Evolutionary conservation across 139 green algal species (phyloP), one percentile per base, ranked within the genome.

Genomic region (Pleodorina starrii): DNA sequence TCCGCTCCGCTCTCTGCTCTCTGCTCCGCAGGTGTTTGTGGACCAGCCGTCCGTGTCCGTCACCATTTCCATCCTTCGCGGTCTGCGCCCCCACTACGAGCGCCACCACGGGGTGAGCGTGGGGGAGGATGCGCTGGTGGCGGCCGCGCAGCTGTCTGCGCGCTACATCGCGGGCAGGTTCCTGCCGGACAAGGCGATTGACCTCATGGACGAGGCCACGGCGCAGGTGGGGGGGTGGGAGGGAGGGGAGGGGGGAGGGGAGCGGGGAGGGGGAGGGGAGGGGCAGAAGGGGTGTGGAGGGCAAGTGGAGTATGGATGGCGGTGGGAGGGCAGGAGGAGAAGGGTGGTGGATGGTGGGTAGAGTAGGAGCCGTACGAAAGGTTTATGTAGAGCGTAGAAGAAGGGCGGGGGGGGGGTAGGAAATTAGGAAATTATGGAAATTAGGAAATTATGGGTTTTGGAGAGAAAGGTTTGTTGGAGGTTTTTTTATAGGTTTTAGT

Each of bases 61-160:
- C 72, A 99, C 97, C 63, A 94, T 99, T 40, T 97, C 94, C 77
- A 99, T 99, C 92, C 93, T 99, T 44, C 93, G 98, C 25, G 98
- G 98, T 29, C 94, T 99, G 86, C 90, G 96, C 0, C 95, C 98
- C 77, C 90, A 91, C 35, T 99, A 99, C 91, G 98, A 99, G 94
- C 85, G 96, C 14, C 90, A 92, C 80, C 91, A 94, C 54, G 88
- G 88, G 68, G 88, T 74, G 88, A 11, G 29, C 38, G 83, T 80
- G 68, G 68, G 83, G n/a, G 98, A 99, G 92, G 94, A 78, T 10
- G 98, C 98, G 25, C 94, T 99, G 9, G 95, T 99, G 35, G 98
- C 98, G 57, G 97, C 98, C 0, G 98, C 98, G 14, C 63, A 95
- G 66, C 92, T 99, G 79, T 76, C 57, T 1, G 36, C 79, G 4